Percentiles rank a stretch among this genome's conserved stretches.
Evolutionary conservation across 2,329 filamentous ascomycete genomes (phyloP).

Genomic region (Tolypocladium amazonense): DNA sequence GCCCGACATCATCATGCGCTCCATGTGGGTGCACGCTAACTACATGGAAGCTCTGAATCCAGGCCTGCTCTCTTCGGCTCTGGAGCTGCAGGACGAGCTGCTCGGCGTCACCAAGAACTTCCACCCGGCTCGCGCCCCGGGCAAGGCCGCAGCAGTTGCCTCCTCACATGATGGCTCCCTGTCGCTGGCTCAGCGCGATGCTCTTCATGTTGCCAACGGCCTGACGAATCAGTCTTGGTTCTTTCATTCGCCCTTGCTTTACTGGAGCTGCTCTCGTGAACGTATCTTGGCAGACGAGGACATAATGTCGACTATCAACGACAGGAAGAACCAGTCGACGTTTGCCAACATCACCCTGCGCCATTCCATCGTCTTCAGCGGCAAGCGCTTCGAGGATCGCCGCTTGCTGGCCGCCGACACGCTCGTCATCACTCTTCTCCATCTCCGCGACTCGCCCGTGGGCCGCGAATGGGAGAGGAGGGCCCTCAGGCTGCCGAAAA

Average conservation of each 20-base stretch:
- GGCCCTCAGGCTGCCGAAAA: conserved; percentile 39
- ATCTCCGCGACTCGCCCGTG: conserved; percentile 53
- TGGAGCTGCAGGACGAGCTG: conserved; percentile 60
- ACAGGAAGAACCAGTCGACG: conserved; percentile 48
- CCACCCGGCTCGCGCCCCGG: conserved; percentile 29
- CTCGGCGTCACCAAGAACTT: conserved; percentile 51
- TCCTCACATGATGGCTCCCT: conserved; percentile 24
- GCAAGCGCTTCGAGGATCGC: conserved; percentile 63
- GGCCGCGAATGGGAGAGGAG: conserved; percentile 55
- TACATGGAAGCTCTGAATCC: conserved; percentile 67
- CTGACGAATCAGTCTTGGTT: conserved; percentile 58
- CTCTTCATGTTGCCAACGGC: conserved; percentile 48
- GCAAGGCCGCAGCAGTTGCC: conserved; percentile 15
- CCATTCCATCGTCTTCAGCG: conserved; percentile 72
- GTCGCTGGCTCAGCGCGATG: conserved; percentile 36
- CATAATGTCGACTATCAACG: conserved; percentile 59
- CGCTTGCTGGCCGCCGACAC: conserved; percentile 63
- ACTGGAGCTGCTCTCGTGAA: conserved; percentile 61
- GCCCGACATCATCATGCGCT: conserved; percentile 71
- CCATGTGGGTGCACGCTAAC: conserved; percentile 70
- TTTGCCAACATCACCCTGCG: conserved; percentile 64
- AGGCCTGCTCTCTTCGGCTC: conserved; percentile 52
- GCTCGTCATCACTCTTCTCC: conserved; percentile 66
- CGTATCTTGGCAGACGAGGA: conserved; percentile 49
- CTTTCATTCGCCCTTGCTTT: conserved; percentile 73